These are phyloP conservation scores for Venturia oleaginea DNA, from an alignment of 2,329 filamentous ascomycete genomes.

Conservation along the genomic window DNA sequence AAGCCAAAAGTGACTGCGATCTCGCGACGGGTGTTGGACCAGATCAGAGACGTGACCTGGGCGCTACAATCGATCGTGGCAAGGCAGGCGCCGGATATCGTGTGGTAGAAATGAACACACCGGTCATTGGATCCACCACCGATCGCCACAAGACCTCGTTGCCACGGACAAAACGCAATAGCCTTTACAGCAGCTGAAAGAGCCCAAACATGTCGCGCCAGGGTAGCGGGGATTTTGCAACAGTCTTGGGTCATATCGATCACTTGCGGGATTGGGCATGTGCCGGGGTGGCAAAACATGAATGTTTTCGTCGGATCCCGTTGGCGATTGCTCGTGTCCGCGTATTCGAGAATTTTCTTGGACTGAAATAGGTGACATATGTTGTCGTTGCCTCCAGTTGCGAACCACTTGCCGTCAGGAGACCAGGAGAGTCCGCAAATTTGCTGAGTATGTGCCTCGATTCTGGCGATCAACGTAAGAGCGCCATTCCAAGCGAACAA, in stretches of 20 bases:
- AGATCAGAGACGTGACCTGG: constrained; percentile 87
- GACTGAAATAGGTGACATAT: constrained; percentile 72
- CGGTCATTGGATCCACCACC: constrained; percentile 91
- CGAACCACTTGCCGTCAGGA: constrained; percentile 63
- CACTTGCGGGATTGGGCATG: background rate
- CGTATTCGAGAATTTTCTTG: constrained; percentile 42
- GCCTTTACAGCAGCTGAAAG: constrained; percentile 91
- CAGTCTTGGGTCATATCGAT: background rate
- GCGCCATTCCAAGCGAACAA: constrained; percentile 68
- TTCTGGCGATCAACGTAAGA: constrained; percentile 67
- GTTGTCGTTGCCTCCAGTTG: constrained; percentile 90
- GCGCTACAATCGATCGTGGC: constrained; percentile 88
- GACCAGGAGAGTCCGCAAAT: constrained; percentile 93
- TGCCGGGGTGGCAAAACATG: background rate
- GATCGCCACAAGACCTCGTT: constrained; percentile 75
- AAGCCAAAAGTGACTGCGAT: constrained; percentile 93
- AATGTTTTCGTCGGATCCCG: background rate
- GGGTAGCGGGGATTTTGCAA: constrained; percentile 17
- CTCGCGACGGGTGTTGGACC: constrained; percentile 76
- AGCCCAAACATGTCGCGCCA: constrained; percentile 59
- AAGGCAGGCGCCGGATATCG: constrained; percentile 69
- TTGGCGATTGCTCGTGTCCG: background rate
- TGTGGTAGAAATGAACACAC: constrained; percentile 93
- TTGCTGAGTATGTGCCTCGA: constrained; percentile 75
- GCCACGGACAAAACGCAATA: constrained; percentile 94